Evolutionary conservation across 805 yeast genomes (phyloP).

Genomic region (Jamesozyma spencerorum): DNA sequence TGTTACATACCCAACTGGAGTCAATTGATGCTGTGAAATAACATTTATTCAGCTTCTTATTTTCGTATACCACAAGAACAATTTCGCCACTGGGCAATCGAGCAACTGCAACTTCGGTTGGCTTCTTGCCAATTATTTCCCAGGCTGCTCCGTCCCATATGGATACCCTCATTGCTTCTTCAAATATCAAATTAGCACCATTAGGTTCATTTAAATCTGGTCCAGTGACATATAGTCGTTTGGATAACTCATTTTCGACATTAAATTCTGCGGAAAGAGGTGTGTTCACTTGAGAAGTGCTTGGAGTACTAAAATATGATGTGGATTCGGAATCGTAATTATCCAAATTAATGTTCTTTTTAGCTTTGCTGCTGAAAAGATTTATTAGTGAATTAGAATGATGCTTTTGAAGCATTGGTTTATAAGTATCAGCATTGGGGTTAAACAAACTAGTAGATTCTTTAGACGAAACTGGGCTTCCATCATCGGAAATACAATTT

Average conservation of each 20-base stretch:
- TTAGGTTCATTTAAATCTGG: neutral
- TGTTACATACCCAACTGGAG: constrained; percentile 16
- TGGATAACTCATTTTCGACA: neutral
- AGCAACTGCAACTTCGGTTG: constrained; percentile 7
- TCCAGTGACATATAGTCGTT: neutral
- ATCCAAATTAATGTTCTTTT: constrained; percentile 11
- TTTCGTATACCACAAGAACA: constrained; percentile 9
- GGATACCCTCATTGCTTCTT: constrained; percentile 14
- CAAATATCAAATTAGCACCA: constrained; percentile 7
- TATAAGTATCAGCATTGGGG: constrained; percentile 15
- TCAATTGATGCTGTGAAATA: constrained; percentile 14
- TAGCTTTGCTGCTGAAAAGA: constrained; percentile 18
- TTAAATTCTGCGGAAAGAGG: neutral
- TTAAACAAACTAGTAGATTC: constrained; percentile 6
- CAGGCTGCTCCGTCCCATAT: constrained; percentile 21
- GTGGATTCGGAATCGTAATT: constrained; percentile 2
- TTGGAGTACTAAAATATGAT: constrained; percentile 1
- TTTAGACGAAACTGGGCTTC: neutral
- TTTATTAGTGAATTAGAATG: constrained; percentile 23
- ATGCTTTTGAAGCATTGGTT: constrained; percentile 13
- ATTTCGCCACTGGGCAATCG: constrained; percentile 5
- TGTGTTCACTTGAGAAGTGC: constrained; percentile 1
- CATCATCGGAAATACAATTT: constrained; percentile 14
- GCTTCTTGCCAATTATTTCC: constrained; percentile 11
- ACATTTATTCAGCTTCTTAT: constrained; percentile 6